phyloP scores from a whole-genome alignment of 2,329 filamentous ascomycete genomes.

The Claviceps sp. region DNA sequence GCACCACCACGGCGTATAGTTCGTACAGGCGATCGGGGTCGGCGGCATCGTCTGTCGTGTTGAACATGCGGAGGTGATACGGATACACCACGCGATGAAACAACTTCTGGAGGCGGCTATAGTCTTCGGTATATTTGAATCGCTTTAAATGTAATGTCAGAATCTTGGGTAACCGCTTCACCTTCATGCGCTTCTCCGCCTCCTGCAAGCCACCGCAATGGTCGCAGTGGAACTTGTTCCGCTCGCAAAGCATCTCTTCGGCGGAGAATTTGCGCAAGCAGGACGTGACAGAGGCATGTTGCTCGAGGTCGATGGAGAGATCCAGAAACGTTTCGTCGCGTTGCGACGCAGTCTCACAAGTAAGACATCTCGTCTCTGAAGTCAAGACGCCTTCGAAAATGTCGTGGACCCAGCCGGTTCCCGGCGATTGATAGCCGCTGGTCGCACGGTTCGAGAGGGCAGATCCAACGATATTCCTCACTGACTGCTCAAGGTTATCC shows the following conservation, averaged over 20 bases:
- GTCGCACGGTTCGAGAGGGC: slow-evolving; percentile 21
- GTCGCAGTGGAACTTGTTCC: slow-evolving; percentile 98
- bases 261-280: slow-evolving; percentile 93
- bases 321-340: slow-evolving; percentile 93
- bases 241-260: slow-evolving; percentile 95
- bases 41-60: slow-evolving; percentile 89
- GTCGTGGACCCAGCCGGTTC: slow-evolving; percentile 86
- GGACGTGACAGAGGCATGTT: slow-evolving; percentile 91
- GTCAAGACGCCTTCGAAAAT: slow-evolving; percentile 91
- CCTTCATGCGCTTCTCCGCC: slow-evolving; percentile 98
- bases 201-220: slow-evolving; percentile 93
- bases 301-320: slow-evolving; percentile 86
- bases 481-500: slow-evolving; percentile 36
- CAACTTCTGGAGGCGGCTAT: slow-evolving; percentile 85
- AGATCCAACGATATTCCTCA: slow-evolving; percentile 25
- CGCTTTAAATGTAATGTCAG: slow-evolving; percentile 87
- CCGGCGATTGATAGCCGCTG: slow-evolving; percentile 39
- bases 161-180: slow-evolving; percentile 85
- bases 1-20: slow-evolving; percentile 90
- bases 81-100: slow-evolving; percentile 96
- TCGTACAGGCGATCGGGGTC: slow-evolving; percentile 92
- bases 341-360: slow-evolving; percentile 90
- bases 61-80: slow-evolving; percentile 91
- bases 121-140: slow-evolving; percentile 96
- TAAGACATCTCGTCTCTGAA: slow-evolving; percentile 91